Conservation (phyloP, 2,329 filamentous ascomycete genomes). For the Cladorrhinum sp. region DNA sequence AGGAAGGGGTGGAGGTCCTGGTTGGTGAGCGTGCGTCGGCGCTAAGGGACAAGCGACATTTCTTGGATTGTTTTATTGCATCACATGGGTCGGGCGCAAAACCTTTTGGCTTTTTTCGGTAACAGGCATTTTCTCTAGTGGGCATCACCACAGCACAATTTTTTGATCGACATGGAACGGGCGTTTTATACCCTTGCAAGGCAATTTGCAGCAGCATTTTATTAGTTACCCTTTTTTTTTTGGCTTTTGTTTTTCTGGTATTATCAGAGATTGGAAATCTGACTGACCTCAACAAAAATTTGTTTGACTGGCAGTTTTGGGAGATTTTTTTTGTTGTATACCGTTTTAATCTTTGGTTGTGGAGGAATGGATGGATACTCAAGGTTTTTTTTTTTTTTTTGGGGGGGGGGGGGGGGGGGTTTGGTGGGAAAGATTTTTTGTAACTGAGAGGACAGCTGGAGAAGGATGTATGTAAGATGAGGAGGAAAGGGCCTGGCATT, state of each 20-base stretch:
- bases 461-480: too few species aligned
- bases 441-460: too few species aligned
- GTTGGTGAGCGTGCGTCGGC: constrained; percentile 23
- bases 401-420: too few species aligned
- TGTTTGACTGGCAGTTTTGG: too few species aligned
- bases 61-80: constrained; percentile 3
- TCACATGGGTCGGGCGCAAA: constrained; percentile 15
- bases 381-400: too few species aligned
- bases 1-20: constrained; percentile 22
- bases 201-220: neutral
- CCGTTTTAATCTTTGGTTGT: too few species aligned
- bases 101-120: constrained; percentile 1
- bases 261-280: neutral
- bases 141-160: constrained; percentile 12
- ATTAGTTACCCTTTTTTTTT: too few species aligned
- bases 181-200: constrained; percentile 23
- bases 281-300: too few species aligned
- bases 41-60: constrained; percentile 3
- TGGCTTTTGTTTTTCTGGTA: neutral
- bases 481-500: too few species aligned
- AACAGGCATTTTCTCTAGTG: constrained; percentile 4
- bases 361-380: too few species aligned
- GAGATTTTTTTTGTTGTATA: too few species aligned
- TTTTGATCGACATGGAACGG: constrained; percentile 12
- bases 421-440: too few species aligned